Evolutionary conservation across 2,329 filamentous ascomycete species (phyloP), one percentile per base, ranked within the genome.

Genomic region (Pseudocercospora fuligena): DNA sequence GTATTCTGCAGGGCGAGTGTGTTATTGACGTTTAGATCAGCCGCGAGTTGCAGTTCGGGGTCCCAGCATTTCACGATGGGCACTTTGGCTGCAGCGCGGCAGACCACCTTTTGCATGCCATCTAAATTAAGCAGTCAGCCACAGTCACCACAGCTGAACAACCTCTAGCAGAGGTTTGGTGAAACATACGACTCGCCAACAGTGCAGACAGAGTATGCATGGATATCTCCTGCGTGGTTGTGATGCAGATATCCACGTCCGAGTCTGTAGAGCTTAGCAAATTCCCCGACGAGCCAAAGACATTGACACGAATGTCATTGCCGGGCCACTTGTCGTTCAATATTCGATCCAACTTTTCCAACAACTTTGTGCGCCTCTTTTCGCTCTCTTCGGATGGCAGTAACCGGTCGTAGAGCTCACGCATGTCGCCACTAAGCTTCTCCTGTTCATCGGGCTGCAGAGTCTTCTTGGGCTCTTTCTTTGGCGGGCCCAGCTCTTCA

Each of bases 1-100:
- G 95, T 99, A 76, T 99, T 99, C 79, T 98, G 94, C 68, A 99
- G 83, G 3, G 95, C 95, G 61, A 96, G 81, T 0, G 94, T 95
- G 75, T 98, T 99, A 82, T 99, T 99, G 81, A 99, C 94, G 74
- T 99, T 99, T 90, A 99, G 95, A 78, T 99, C 95, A 79, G 94
- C 97, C 16, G 93, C 92, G 60, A 99, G 84, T 70, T 90, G 85
- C 65, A 97, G 84, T 78, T 97, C 93, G 2, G 95, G 95, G 78
- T 99, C 95, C 94, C 95, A 99, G 64, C 97, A 92, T 83, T 98
- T 98, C 73, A 99, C 95, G 75, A 99, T 99, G 3, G 95, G 94
- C 14, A 99, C 95, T 80, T 97, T 98, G 66, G 95, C 95, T 49
- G 91, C 92, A 29, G 93, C 93, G 61, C 98, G 93, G 78, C 95